Evolutionary conservation across 805 yeast species (phyloP).

Genomic region (Candida broadrunensis): DNA sequence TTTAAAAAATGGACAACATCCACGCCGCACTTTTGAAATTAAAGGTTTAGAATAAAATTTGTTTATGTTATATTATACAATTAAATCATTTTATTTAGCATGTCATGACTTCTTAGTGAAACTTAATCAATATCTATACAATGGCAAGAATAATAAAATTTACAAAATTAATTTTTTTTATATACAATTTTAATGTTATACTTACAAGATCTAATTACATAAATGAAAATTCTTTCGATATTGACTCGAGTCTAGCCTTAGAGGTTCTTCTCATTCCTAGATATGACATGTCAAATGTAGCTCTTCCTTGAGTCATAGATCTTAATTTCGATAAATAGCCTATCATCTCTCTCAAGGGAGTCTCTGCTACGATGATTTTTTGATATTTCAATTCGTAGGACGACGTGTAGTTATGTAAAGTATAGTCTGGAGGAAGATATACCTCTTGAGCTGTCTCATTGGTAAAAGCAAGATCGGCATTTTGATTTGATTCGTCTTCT

Average conservation of each 20-base stretch:
- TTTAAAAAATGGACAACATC: too few species aligned
- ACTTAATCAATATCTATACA: too few species aligned
- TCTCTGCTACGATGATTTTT: constrained; percentile 69
- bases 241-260: constrained; percentile 37
- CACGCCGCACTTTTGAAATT: too few species aligned
- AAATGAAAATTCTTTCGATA: not conserved
- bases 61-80: too few species aligned
- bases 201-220: not conserved
- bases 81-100: too few species aligned
- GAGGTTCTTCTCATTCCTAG: constrained; percentile 68
- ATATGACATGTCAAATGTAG: constrained; percentile 75
- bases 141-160: too few species aligned
- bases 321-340: constrained; percentile 79
- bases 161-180: too few species aligned
- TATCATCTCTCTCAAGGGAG: constrained; percentile 86
- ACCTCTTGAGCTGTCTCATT: constrained; percentile 56
- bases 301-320: constrained; percentile 87
- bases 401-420: too few species aligned
- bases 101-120: too few species aligned
- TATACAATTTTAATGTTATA: too few species aligned
- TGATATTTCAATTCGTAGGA: constrained; percentile 30
- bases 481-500: constrained; percentile 53
- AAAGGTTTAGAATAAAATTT: too few species aligned
- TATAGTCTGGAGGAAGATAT: constrained; percentile 77
- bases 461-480: constrained; percentile 33